A percentile compares a stretch with the other conserved stretches of the same genome.
These are phyloP conservation scores for Graphiopsis chlorocephala DNA, from an alignment of 2,329 filamentous ascomycete genomes.

Conservation along the genomic window DNA sequence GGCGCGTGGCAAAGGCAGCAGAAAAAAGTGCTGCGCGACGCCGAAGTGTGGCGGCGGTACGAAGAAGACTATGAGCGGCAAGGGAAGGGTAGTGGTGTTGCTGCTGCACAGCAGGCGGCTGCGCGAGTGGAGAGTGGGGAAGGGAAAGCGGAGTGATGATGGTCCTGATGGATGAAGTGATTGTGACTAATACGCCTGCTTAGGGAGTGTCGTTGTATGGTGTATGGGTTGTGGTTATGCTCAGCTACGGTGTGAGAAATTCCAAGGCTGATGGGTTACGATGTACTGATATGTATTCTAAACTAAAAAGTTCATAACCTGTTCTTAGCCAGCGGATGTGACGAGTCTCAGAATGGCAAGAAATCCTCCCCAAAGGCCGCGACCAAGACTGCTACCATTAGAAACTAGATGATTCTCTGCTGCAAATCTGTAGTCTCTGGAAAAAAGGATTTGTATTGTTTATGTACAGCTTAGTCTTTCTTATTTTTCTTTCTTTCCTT, in stretches of 20 bases:
- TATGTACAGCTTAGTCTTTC: not conserved
- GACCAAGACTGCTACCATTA: not conserved
- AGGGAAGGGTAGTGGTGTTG: not conserved
- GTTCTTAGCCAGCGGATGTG: not conserved
- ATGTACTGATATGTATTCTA: not conserved
- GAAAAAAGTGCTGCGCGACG: conserved; percentile 61
- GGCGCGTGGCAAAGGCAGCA: conserved; percentile 64
- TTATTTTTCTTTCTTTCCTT: not conserved
- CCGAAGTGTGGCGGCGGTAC: conserved; percentile 66
- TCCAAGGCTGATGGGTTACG: not conserved
- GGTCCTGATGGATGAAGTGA: not conserved
- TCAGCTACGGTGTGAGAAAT: not conserved
- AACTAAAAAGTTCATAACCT: not conserved
- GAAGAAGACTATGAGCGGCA: conserved; percentile 53
- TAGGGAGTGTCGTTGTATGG: not conserved
- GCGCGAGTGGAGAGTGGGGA: not conserved
- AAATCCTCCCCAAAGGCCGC: not conserved
- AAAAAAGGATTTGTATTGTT: not conserved
- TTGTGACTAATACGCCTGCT: not conserved
- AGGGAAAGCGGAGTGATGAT: not conserved
- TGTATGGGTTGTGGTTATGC: not conserved
- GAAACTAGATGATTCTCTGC: not conserved
- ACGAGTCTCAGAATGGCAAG: not conserved
- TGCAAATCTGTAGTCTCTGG: not conserved
- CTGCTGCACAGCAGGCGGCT: not conserved